Base-by-base conservation (phyloP, 768 basidiomycete species). In the Phylloporus sp. region DNA sequence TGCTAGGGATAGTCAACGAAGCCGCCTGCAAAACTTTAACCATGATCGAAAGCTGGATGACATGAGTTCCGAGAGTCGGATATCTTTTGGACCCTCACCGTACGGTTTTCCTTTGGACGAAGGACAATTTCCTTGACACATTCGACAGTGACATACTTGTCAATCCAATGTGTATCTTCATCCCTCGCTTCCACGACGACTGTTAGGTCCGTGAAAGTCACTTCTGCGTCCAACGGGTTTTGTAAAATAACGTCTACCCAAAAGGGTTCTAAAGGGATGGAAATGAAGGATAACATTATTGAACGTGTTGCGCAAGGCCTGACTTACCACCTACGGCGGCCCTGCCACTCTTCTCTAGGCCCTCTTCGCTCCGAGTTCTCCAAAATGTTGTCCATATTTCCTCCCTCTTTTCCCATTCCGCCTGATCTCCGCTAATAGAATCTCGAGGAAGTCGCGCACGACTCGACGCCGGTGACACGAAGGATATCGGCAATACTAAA, bases 181-280 rank as follows among this genome's bases (percentile, higher is more conserved):
- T 55, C 50, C 27, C 54, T 60, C 3, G 67, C 61, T 45, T 78
- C 78, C 6, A 86, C 72, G 5, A 70, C 47, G 9, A 88, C 62
- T 0, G 83, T 80, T 43, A 90, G 50, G 47, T 83, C 74, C 0
- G 79, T 73, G 20, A 92, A 59, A 41, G 73, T 80, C n/a, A 92
- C 72, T 42, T 88, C 87, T 6, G 84, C 72, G 49, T 86, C 77
- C 33, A 92, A 64, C 15, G 88, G 87, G 60, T 92, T 92, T 38
- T 67, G 72, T 48, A 92, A 39, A 6, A 71, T 72, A 21, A 92
- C 54, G 53, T 91, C 87, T 31, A 90, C 70, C 82, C 83, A 90
- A 55, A 91, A 89, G 3, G 69, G 64, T 64, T 91, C 90, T 91
- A 38, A 37, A n/a, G 15, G 17, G 49, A 20, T 50, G 23, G 18